These are phyloP conservation scores for Termitomyces sp. DNA, from an alignment of 768 basidiomycete species.

Conservation along the genomic window DNA sequence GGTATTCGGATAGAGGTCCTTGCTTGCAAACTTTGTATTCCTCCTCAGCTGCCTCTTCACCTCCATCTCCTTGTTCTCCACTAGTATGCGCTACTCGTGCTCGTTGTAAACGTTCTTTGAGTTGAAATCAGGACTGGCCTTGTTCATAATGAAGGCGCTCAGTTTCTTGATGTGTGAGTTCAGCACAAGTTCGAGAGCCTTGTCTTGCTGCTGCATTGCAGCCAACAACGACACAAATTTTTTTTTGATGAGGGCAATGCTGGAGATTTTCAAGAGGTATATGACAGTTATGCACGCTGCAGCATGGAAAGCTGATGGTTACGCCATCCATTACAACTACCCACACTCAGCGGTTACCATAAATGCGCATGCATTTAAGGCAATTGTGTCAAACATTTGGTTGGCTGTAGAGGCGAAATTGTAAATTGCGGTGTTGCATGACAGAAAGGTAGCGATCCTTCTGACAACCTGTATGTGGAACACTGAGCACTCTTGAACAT, in stretches of 20 bases:
- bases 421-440: too few species aligned
- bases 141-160: constrained; percentile 16
- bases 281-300: constrained; percentile 24
- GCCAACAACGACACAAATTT: constrained; percentile 10
- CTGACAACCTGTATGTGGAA: too few species aligned
- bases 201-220: constrained; percentile 7
- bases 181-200: constrained; percentile 17
- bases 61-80: too few species aligned
- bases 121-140: constrained; percentile 21
- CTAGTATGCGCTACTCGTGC: constrained; percentile 11
- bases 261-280: constrained; percentile 9
- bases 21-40: constrained; percentile 11
- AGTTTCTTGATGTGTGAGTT: constrained; percentile 16
- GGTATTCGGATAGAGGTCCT: constrained; percentile 15
- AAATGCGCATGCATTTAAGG: constrained; percentile 23
- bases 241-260: constrained; percentile 15
- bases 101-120: constrained; percentile 19
- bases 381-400: constrained; percentile 23
- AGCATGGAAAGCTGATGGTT: constrained; percentile 28
- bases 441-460: too few species aligned
- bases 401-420: too few species aligned
- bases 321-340: constrained; percentile 21
- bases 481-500: too few species aligned
- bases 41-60: neutral
- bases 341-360: constrained; percentile 11